phyloP scores from a whole-genome alignment of 106 monocot species.

The Platanthera zijinensis region DNA sequence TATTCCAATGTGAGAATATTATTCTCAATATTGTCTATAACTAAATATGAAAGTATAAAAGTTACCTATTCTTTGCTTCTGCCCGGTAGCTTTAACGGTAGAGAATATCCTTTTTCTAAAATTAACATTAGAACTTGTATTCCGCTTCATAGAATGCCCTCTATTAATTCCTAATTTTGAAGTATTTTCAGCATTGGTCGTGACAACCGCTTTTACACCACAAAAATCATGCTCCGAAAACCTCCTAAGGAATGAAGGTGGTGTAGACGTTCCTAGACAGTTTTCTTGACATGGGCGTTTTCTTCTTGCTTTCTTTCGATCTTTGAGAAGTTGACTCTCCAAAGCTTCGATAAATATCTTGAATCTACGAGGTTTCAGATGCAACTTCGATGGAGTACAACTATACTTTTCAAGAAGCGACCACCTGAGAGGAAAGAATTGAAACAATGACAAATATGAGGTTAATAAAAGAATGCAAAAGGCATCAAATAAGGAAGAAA shows the following conservation, averaged over 20 bases:
- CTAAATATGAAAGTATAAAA: slow-evolving; percentile 8
- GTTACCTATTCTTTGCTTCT: slow-evolving; percentile 65
- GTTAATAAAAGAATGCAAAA: background rate
- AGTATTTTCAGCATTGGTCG: slow-evolving; percentile 30
- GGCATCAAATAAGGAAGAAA: background rate
- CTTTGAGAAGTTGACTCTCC: slow-evolving; percentile 89
- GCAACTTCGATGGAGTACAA: slow-evolving; percentile 92
- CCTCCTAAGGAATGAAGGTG: slow-evolving; percentile 23
- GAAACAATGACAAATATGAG: slow-evolving; percentile 1
- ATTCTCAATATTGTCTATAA: background rate
- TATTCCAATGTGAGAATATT: too few relatives aligned
- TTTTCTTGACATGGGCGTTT: slow-evolving; percentile 51
- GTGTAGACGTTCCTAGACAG: slow-evolving; percentile 26
- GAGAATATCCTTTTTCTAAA: slow-evolving; percentile 37
- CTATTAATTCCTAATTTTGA: slow-evolving; percentile 39
- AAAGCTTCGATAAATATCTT: slow-evolving; percentile 92
- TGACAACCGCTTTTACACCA: slow-evolving; percentile 36
- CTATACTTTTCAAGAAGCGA: slow-evolving; percentile 95
- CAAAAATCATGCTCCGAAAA: slow-evolving; percentile 35
- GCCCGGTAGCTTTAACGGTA: slow-evolving; percentile 38
- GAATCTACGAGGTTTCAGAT: slow-evolving; percentile 92
- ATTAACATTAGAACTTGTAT: slow-evolving; percentile 23
- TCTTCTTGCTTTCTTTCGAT: slow-evolving; percentile 68
- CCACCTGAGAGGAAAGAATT: slow-evolving; percentile 59
- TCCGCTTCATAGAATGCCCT: slow-evolving; percentile 38